Conservation (phyloP, 208 protist genomes). For the Endotrypanum monterogeii region DNA sequence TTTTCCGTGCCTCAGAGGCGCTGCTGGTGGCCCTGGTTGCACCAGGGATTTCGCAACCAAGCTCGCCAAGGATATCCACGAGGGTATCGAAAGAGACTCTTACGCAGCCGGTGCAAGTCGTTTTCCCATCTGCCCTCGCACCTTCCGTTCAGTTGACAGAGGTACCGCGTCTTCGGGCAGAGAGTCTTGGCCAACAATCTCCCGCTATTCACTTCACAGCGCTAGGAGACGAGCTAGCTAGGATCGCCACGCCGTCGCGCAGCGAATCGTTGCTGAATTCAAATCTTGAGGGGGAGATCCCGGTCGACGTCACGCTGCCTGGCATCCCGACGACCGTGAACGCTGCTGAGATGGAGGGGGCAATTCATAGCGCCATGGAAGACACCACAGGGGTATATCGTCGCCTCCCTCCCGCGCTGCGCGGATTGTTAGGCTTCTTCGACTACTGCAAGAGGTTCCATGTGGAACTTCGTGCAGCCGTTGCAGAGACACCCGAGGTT, state of each 20-base stretch:
- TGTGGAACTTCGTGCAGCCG: conserved; percentile 42
- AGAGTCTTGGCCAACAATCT: background rate
- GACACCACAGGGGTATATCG: conserved; percentile 10
- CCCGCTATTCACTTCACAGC: background rate
- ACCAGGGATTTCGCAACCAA: background rate
- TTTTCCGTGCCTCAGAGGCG: conserved; percentile 15
- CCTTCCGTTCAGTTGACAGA: background rate
- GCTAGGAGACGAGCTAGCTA: background rate
- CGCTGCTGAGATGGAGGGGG: background rate
- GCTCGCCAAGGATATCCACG: too few species aligned
- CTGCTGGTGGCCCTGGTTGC: conserved; percentile 13
- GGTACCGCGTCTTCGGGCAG: background rate
- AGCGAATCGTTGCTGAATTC: background rate
- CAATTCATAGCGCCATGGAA: background rate
- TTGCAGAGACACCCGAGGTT: conserved; percentile 37
- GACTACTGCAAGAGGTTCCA: conserved; percentile 42
- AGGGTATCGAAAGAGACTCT: background rate
- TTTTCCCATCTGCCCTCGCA: background rate
- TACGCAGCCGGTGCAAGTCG: background rate
- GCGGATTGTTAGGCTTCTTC: conserved; percentile 42
- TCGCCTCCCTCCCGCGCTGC: conserved; percentile 16
- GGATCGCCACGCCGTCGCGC: background rate
- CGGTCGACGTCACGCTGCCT: conserved; percentile 14
- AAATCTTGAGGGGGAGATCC: conserved; percentile 17
- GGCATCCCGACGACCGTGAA: conserved; percentile 20